Conservation (phyloP, 2,329 filamentous ascomycete genomes). For the Colletotrichum coccodes region DNA sequence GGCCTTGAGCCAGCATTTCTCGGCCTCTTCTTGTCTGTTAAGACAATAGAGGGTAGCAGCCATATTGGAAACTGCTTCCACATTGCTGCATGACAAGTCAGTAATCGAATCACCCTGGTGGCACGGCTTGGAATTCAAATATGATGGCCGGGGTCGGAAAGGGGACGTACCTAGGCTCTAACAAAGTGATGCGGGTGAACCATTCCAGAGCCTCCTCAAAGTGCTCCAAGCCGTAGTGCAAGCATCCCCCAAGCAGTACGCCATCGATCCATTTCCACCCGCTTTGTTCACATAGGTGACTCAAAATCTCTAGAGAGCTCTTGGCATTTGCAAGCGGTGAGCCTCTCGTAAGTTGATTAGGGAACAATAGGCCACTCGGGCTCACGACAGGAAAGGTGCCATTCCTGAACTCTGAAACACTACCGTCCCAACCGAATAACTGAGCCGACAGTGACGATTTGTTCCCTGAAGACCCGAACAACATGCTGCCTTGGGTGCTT, state of each 20-base stretch:
- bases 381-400: neutral
- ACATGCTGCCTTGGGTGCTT: neutral
- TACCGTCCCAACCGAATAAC: constrained; percentile 1
- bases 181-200: constrained; percentile 72
- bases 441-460: neutral
- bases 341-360: neutral
- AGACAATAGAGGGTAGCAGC: constrained; percentile 90
- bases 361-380: neutral
- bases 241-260: constrained; percentile 88
- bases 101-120: neutral
- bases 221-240: constrained; percentile 89
- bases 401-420: neutral
- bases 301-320: constrained; percentile 76
- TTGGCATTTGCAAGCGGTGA: constrained; percentile 57
- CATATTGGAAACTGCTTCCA: constrained; percentile 93
- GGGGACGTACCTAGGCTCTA: constrained; percentile 64
- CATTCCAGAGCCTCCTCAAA: constrained; percentile 81
- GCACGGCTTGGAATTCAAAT: neutral
- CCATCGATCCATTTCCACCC: constrained; percentile 93
- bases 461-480: neutral
- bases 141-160: neutral
- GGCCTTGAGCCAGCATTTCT: constrained; percentile 86
- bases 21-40: constrained; percentile 83
- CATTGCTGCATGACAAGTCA: constrained; percentile 65
- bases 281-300: constrained; percentile 80